phyloP scores from a whole-genome alignment of 192 early-diverging fungal genomes.

The Linnemannia hyalina region DNA sequence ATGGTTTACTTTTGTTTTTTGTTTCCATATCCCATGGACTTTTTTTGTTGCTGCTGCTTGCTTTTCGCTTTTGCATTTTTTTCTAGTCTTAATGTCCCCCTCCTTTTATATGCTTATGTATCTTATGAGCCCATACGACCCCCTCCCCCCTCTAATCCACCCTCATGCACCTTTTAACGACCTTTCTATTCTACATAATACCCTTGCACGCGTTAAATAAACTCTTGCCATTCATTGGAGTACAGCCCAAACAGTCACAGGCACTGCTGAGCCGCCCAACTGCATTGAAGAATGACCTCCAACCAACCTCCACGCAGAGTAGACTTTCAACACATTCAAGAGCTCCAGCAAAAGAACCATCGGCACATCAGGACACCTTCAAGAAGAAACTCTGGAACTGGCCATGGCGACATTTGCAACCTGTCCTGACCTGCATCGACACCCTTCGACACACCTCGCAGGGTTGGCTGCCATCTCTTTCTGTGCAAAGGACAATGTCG shows the following conservation, averaged over 20 bases:
- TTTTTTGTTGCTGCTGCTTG: background rate
- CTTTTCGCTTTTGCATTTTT: background rate
- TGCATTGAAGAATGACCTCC: too few species aligned
- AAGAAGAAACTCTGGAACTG: background rate
- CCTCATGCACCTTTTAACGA: conserved; percentile 3
- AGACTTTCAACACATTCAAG: background rate
- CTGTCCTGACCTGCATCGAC: conserved; percentile 47
- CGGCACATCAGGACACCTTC: background rate
- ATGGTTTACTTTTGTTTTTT: background rate
- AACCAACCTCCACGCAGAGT: background rate
- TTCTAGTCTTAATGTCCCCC: background rate
- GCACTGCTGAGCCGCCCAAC: too few species aligned
- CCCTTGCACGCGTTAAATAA: background rate
- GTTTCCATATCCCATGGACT: background rate
- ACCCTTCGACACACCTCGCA: conserved; percentile 44
- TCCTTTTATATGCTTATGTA: background rate
- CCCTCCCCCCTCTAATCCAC: background rate
- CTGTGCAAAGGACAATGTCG: conserved; percentile 48
- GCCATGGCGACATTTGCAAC: conserved; percentile 52
- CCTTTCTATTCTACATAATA: background rate
- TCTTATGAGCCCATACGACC: conserved; percentile 1
- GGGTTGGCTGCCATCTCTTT: conserved; percentile 55
- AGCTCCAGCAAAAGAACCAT: background rate
- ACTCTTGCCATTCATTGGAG: background rate
- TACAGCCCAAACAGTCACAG: too few species aligned